Percentiles rank a stretch among this genome's conserved stretches.
These are phyloP conservation scores for Penicillium goetzii DNA, from an alignment of 495 filamentous ascomycete genomes.

Conservation along the genomic window DNA sequence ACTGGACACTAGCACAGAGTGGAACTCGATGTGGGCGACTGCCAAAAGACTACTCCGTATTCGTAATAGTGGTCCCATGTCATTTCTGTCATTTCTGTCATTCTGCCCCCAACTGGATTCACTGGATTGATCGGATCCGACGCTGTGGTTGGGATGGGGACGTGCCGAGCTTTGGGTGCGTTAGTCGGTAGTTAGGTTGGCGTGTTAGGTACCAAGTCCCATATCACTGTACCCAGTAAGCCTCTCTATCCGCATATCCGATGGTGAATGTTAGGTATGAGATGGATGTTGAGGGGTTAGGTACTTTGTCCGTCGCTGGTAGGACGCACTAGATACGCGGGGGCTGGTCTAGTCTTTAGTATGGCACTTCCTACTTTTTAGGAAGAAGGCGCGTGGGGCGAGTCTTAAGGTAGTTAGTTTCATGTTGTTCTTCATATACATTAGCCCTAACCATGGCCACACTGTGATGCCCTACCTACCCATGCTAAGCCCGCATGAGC, in stretches of 20 bases:
- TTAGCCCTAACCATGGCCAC: not conserved
- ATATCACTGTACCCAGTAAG: not conserved
- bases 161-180: slow-evolving; percentile 21
- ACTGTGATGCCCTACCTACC: not conserved
- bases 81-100: slow-evolving; percentile 13
- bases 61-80: not conserved
- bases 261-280: not conserved
- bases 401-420: not conserved
- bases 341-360: not conserved
- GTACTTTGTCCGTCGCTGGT: not conserved
- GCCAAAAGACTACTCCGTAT: too few species aligned
- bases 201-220: not conserved
- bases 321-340: not conserved
- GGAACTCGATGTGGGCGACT: slow-evolving; percentile 6
- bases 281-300: not conserved
- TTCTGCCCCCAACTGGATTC: slow-evolving; percentile 24
- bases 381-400: not conserved
- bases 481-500: too few species aligned
- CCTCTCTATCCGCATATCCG: too few species aligned
- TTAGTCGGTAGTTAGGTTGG: slow-evolving; percentile 1
- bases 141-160: slow-evolving; percentile 32
- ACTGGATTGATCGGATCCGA: slow-evolving; percentile 22
- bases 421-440: not conserved
- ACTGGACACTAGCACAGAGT: not conserved
- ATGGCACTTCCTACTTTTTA: not conserved